A percentile compares a stretch with the other conserved stretches of the same genome.
Conservation (phyloP, 148 eudicot species). For the Oxyria digyna region DNA sequence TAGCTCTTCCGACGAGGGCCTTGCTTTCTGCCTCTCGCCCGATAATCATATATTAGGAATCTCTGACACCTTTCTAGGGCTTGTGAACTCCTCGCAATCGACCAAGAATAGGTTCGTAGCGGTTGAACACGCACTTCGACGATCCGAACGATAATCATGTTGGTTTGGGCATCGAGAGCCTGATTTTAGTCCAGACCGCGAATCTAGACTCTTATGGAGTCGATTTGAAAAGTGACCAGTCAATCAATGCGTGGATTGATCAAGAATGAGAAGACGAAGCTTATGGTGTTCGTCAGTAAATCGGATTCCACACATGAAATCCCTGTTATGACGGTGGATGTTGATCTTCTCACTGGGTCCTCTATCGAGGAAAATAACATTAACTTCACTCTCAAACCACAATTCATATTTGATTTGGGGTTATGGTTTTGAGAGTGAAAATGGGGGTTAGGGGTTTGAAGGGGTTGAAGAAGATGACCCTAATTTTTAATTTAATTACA, state of each 20-base stretch:
- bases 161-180: slow-evolving; percentile 60
- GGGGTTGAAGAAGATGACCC: too few species aligned
- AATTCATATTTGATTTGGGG: too few species aligned
- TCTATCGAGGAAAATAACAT: too few species aligned
- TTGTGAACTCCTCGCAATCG: slow-evolving; percentile 51
- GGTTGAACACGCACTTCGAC: slow-evolving; percentile 42
- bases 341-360: too few species aligned
- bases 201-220: slow-evolving; percentile 24
- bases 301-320: slow-evolving; percentile 31
- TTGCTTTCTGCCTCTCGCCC: slow-evolving; percentile 67
- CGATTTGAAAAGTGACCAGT: slow-evolving; percentile 49
- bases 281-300: slow-evolving; percentile 49
- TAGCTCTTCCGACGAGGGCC: slow-evolving; percentile 54
- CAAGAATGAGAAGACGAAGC: slow-evolving; percentile 22
- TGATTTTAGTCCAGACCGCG: slow-evolving; percentile 43
- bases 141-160: slow-evolving; percentile 79
- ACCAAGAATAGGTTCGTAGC: slow-evolving; percentile 69
- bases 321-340: slow-evolving; percentile 39
- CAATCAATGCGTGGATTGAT: slow-evolving; percentile 71
- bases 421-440: too few species aligned
- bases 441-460: too few species aligned
- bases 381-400: too few species aligned
- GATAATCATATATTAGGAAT: slow-evolving; percentile 46
- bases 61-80: slow-evolving; percentile 72
- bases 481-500: too few species aligned